Evolutionary conservation across 805 yeast species (phyloP).

Genomic region (Yarrowia sp.): DNA sequence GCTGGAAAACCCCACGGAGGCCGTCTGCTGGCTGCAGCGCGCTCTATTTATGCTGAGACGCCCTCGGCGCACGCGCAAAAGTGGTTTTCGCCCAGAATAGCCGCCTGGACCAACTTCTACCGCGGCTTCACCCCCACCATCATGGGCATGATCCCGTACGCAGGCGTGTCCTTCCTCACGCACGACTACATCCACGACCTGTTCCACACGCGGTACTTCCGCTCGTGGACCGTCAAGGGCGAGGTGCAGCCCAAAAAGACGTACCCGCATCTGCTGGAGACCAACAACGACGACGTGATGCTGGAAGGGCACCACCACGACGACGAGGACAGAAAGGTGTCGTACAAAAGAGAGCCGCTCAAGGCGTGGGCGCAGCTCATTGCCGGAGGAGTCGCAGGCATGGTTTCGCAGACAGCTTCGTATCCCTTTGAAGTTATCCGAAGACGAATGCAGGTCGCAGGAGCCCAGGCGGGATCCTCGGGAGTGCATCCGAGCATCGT

Average conservation of each 20-base stretch:
- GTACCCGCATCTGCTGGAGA: slow-evolving; percentile 11
- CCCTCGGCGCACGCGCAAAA: slow-evolving; percentile 17
- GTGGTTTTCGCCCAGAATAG: slow-evolving; percentile 27
- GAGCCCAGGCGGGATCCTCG: slow-evolving; percentile 47
- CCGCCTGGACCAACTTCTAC: slow-evolving; percentile 65
- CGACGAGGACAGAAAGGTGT: slow-evolving; percentile 39
- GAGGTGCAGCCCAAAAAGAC: background rate
- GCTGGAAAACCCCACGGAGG: background rate
- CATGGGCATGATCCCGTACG: slow-evolving; percentile 94
- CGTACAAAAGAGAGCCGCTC: slow-evolving; percentile 56
- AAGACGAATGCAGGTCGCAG: slow-evolving; percentile 94
- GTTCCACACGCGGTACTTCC: slow-evolving; percentile 59
- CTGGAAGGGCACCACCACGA: slow-evolving; percentile 26
- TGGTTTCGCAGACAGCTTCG: slow-evolving; percentile 92
- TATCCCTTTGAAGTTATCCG: slow-evolving; percentile 95
- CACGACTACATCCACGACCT: slow-evolving; percentile 90
- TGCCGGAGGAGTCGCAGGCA: slow-evolving; percentile 96
- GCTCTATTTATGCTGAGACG: slow-evolving; percentile 37
- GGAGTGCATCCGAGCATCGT: slow-evolving; percentile 27
- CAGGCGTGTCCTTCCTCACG: slow-evolving; percentile 94
- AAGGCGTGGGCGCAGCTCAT: slow-evolving; percentile 86
- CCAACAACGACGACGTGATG: slow-evolving; percentile 26
- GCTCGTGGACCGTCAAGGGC: slow-evolving; percentile 45
- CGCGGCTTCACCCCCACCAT: slow-evolving; percentile 94
- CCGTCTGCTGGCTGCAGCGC: slow-evolving; percentile 26